A percentile compares a stretch with the other conserved stretches of the same genome.
phyloP scores from a whole-genome alignment of 2,329 filamentous ascomycete genomes.

The Hypoxylon sp. region DNA sequence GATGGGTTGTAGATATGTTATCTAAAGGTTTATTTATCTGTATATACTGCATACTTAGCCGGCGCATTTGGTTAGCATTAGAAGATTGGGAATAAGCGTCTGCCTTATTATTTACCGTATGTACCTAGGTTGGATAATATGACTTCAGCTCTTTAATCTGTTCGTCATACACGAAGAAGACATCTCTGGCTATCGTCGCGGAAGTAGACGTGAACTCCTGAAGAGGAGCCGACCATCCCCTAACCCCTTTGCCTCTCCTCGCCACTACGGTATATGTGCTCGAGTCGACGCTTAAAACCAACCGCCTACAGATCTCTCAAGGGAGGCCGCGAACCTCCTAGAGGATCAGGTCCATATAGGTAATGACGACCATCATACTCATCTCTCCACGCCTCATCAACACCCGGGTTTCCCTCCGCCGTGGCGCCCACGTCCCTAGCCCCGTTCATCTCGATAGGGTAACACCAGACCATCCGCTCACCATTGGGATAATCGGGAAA shows the following conservation, averaged over 20 bases:
- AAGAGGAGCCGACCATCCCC: background rate
- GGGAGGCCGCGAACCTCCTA: constrained; percentile 11
- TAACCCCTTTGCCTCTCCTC: background rate
- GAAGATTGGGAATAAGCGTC: background rate
- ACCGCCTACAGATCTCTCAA: background rate
- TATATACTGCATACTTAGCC: background rate
- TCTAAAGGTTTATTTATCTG: background rate
- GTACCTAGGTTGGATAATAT: background rate
- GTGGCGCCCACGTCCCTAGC: constrained; percentile 24
- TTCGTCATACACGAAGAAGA: background rate
- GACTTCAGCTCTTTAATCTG: background rate
- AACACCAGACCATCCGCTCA: constrained; percentile 24
- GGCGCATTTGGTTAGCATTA: constrained; percentile 12
- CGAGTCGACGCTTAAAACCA: background rate
- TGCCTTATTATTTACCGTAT: background rate
- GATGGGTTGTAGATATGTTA: constrained; percentile 11
- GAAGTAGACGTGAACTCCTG: background rate
- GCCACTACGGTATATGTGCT: background rate
- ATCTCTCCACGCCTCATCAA: constrained; percentile 33
- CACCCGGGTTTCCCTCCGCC: constrained; percentile 14
- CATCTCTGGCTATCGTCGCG: background rate
- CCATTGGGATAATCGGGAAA: constrained; percentile 3
- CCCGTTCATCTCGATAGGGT: constrained; percentile 12
- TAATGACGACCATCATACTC: constrained; percentile 20
- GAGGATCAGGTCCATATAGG: constrained; percentile 14